phyloP scores from a whole-genome alignment of 352 stramenopile genomes.

The Globisporangium emineosum region DNA sequence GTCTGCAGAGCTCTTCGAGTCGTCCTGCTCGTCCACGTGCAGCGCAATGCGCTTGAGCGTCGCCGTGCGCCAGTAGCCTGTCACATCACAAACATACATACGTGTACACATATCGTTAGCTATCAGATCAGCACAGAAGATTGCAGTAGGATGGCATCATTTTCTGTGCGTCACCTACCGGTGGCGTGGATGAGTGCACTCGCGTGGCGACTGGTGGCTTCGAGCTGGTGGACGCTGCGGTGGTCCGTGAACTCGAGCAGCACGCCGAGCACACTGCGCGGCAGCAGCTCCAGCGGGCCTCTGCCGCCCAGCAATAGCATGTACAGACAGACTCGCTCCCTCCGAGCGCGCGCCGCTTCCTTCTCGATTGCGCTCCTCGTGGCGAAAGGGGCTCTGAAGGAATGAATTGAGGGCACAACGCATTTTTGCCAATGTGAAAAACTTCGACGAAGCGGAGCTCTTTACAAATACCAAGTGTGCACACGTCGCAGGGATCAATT shows the following conservation, averaged over 20 bases:
- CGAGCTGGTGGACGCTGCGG: slow-evolving; percentile 24
- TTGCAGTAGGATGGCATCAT: background rate
- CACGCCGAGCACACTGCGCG: slow-evolving; percentile 23
- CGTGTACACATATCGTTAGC: background rate
- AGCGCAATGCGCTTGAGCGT: slow-evolving; percentile 17
- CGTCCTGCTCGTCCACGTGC: slow-evolving; percentile 13
- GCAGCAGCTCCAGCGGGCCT: slow-evolving; percentile 20
- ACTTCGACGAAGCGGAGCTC: background rate
- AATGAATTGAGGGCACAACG: no score
- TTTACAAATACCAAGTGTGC: slow-evolving; percentile 9
- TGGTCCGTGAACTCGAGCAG: slow-evolving; percentile 30
- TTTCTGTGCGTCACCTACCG: slow-evolving; percentile 4
- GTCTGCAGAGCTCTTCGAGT: background rate
- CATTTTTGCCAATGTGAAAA: no score
- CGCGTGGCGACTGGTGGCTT: slow-evolving; percentile 19
- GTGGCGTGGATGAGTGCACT: slow-evolving; percentile 11
- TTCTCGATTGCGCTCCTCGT: slow-evolving; percentile 24
- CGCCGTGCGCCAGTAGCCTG: slow-evolving; percentile 23
- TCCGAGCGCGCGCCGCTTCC: no score
- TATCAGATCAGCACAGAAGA: background rate
- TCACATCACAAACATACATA: background rate
- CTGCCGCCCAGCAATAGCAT: background rate
- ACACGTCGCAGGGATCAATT: slow-evolving; percentile 12
- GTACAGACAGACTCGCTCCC: no score
- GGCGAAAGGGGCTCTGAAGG: slow-evolving; percentile 18